A percentile compares a stretch with the other conserved stretches of the same genome.
Evolutionary conservation across 73 alveolate genomes (phyloP).

Genomic region (Paraurostyla sp.): DNA sequence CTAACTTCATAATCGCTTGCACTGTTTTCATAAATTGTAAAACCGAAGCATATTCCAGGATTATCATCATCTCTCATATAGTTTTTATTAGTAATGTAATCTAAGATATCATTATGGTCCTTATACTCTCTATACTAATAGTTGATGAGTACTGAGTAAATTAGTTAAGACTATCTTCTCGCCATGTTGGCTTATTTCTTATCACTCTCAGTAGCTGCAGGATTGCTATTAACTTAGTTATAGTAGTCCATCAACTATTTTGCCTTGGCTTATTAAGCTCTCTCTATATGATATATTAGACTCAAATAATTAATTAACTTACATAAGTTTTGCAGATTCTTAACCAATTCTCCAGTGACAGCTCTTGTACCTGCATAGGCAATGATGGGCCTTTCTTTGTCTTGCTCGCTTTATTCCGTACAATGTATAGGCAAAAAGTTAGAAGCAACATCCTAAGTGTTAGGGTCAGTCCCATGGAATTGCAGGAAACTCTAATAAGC

Average conservation of each 20-base stretch:
- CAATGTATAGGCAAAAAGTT: neutral
- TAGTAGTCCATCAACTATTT: too few species aligned
- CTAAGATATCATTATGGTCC: neutral
- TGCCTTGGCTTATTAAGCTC: too few species aligned
- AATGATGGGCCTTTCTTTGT: constrained; percentile 4
- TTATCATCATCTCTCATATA: constrained; percentile 33
- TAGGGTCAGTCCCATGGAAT: neutral
- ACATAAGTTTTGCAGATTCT: neutral
- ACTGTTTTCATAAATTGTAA: constrained; percentile 29
- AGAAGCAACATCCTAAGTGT: neutral
- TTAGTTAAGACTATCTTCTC: too few species aligned
- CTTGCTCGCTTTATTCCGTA: neutral
- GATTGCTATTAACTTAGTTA: too few species aligned
- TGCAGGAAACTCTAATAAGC: neutral
- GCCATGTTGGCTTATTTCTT: too few species aligned
- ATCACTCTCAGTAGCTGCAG: too few species aligned
- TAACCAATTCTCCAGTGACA: neutral
- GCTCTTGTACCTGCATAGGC: neutral
- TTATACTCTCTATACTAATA: neutral
- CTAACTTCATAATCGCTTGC: neutral
- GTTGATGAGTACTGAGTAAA: neutral
- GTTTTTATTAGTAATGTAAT: constrained; percentile 16
- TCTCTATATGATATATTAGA: neutral
- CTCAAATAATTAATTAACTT: neutral
- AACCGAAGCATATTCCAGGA: constrained; percentile 74